These are phyloP conservation scores for Sonneratia caseolaris DNA, from an alignment of 345 rosid species.

Conservation along the genomic window DNA sequence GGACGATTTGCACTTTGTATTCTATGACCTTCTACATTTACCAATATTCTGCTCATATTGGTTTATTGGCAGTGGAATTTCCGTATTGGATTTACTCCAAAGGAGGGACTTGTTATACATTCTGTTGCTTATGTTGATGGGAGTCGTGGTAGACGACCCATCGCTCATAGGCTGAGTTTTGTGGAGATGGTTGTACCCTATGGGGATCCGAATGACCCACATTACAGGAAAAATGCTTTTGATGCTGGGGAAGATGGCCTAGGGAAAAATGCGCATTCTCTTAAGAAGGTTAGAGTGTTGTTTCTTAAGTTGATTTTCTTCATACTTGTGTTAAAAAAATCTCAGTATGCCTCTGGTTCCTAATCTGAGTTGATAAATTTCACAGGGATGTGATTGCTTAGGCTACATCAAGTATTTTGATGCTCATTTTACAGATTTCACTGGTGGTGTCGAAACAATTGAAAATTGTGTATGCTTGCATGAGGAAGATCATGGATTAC, in stretches of 20 bases:
- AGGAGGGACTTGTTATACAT: conserved; percentile 82
- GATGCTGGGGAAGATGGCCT: conserved; percentile 98
- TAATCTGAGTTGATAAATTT: conserved; percentile 1
- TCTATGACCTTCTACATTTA: background rate
- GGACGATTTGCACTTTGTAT: conserved; percentile 3
- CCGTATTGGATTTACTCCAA: conserved; percentile 87
- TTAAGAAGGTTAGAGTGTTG: conserved; percentile 51
- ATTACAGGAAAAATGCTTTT: conserved; percentile 87
- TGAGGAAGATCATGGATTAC: conserved; percentile 86
- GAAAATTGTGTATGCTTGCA: conserved; percentile 89
- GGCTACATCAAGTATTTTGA: conserved; percentile 82
- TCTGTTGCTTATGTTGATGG: conserved; percentile 90
- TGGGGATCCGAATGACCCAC: conserved; percentile 95
- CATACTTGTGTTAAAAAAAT: conserved; percentile 1
- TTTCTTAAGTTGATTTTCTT: conserved; percentile 12
- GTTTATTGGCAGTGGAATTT: conserved; percentile 72
- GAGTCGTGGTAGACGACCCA: conserved; percentile 80
- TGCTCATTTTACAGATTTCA: conserved; percentile 81
- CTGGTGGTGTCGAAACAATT: conserved; percentile 85
- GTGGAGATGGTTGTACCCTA: conserved; percentile 97
- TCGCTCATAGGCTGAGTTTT: conserved; percentile 82
- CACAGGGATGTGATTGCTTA: conserved; percentile 83
- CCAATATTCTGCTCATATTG: conserved; percentile 12
- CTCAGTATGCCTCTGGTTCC: background rate
- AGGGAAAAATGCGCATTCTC: conserved; percentile 93